Base-by-base conservation (phyloP, 176 grass and related monocot genomes). In the Aechmea fasciata region DNA sequence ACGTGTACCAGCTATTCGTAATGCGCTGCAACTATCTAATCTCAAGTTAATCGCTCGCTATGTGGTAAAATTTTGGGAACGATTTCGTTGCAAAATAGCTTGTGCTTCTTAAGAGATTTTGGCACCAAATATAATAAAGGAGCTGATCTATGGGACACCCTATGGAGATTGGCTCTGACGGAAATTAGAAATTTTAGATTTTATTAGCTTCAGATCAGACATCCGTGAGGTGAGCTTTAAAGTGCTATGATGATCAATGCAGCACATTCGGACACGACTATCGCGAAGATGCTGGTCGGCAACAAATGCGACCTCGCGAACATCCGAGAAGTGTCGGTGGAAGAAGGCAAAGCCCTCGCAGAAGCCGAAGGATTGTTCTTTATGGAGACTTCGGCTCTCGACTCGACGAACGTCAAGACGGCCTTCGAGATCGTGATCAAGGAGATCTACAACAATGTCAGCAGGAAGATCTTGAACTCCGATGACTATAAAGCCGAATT, bases 351-450 rank as follows among this genome's bases (percentile, higher is more conserved):
- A 83, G 80, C 83, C 6, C 83, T 94, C 2, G 90, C 90, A 0
- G 90, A 94, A 70, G 79, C 86, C 0, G 86, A 94, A 63, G 90
- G 90, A 19, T 59, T 94, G 64, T 94, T 94, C 85, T 94, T 94
- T 66, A 94, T 94, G 90, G 90, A 94, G 74, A 94, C 90, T 10
- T 94, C 90, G 0, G 90, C 90, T n/a, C 78, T 94, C 10, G 86
- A 94, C 41, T 81, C 90, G 3, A 94, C 86, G 0, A 94, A 94
- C 48, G 90, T 94, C 47, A 86, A 69, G 73, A 89, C 78, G 1
- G 90, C 90, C 13, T 94, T 94, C 11, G 90, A 94, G 75, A 72
- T 94, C 19, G 83, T 87, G 15, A 89, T 94, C 26, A 89, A 68
- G 86, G 90, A 94, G 64, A 94, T 94, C 52, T 94, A 94, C 81